Conservation (phyloP, 768 basidiomycete genomes). For the Tulasnella sp. region DNA sequence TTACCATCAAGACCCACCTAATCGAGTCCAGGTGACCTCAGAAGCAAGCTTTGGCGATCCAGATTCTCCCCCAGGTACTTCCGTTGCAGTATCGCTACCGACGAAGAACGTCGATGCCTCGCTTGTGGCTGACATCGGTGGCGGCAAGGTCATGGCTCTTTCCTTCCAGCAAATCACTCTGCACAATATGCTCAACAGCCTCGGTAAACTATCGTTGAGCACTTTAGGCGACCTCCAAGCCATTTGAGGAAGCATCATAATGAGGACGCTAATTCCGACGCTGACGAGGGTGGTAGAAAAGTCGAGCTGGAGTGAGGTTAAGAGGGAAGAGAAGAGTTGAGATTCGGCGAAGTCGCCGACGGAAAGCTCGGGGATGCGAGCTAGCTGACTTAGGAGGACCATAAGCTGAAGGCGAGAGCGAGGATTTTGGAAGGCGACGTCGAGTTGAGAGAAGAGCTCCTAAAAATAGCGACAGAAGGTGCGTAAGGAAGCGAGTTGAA, state of each 20-base stretch:
- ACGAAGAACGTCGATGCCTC: not conserved
- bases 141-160: slow-evolving; percentile 34
- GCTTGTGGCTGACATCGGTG: slow-evolving; percentile 3
- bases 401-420: slow-evolving; percentile 66
- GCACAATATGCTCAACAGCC: slow-evolving; percentile 62
- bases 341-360: slow-evolving; percentile 46
- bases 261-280: slow-evolving; percentile 58
- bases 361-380: slow-evolving; percentile 36
- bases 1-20: slow-evolving; percentile 36
- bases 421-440: slow-evolving; percentile 58
- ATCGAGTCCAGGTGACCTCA: slow-evolving; percentile 63
- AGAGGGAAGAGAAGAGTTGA: slow-evolving; percentile 59
- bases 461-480: slow-evolving; percentile 35
- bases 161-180: slow-evolving; percentile 74
- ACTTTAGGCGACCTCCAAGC: slow-evolving; percentile 58
- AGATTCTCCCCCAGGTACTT: not conserved
- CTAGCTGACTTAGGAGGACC: slow-evolving; percentile 53
- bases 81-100: not conserved
- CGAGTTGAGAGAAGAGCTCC: slow-evolving; percentile 68
- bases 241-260: slow-evolving; percentile 70
- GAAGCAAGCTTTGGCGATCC: slow-evolving; percentile 33
- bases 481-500: not conserved
- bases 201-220: slow-evolving; percentile 60
- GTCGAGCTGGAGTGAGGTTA: slow-evolving; percentile 67
- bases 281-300: slow-evolving; percentile 68